Conservation (phyloP, 2,329 filamentous ascomycete species). For the Lasiodiplodia theobromae region DNA sequence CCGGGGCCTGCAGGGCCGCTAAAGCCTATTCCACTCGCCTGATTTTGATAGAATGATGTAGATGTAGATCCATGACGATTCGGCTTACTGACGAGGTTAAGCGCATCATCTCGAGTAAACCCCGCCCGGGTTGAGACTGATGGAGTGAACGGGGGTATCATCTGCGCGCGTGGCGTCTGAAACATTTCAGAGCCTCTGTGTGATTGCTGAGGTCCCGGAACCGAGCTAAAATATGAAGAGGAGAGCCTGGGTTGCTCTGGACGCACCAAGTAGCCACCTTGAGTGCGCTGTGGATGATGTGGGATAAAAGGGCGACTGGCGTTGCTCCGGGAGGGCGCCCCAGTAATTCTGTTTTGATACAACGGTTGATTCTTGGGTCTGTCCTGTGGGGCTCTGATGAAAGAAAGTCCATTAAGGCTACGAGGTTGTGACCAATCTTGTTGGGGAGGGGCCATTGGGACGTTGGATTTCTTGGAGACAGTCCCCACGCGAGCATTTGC, state of each 20-base stretch:
- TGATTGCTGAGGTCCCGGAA: neutral
- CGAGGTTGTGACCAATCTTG: conserved; percentile 36
- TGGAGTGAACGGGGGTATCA: neutral
- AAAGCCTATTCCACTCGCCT: neutral
- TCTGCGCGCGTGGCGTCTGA: neutral
- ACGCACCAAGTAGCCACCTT: neutral
- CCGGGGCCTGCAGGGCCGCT: neutral
- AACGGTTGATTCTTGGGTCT: neutral
- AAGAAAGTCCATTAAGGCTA: conserved; percentile 45
- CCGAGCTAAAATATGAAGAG: conserved; percentile 17
- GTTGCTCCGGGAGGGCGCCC: neutral
- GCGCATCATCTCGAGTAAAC: conserved; percentile 5
- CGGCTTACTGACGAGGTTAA: neutral
- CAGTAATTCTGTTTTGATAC: neutral
- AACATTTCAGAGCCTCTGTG: neutral
- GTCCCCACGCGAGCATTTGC: conserved; percentile 27
- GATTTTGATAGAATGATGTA: conserved; percentile 17
- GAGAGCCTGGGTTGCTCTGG: conserved; percentile 12
- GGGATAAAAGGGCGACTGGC: neutral
- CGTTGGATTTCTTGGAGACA: neutral
- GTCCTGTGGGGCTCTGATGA: conserved; percentile 40
- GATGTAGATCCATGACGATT: neutral
- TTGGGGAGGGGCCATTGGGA: neutral
- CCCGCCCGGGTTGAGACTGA: neutral
- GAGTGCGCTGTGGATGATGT: neutral